Evolutionary conservation across 176 grass and related monocot genomes (phyloP).

Genomic region (Avena sativa): DNA sequence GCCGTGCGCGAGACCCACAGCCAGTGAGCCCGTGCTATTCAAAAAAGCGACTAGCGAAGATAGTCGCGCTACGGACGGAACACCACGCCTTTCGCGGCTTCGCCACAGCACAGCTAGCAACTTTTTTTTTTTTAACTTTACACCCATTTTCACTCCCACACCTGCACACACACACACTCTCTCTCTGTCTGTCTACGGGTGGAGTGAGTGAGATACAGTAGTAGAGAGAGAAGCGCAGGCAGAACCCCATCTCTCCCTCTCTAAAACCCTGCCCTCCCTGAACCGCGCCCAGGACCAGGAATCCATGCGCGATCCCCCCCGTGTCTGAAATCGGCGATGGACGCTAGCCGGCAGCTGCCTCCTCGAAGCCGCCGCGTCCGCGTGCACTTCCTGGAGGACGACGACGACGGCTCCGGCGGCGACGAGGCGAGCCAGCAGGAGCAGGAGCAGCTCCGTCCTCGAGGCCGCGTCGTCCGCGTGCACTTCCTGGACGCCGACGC

Average conservation of each 20-base stretch:
- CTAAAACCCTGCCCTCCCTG: conserved; percentile 56
- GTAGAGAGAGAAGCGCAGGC: not conserved
- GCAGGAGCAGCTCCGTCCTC: not conserved
- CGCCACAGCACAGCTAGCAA: no score
- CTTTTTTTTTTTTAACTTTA: not conserved
- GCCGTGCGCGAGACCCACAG: accelerated
- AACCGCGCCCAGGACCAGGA: conserved; percentile 21
- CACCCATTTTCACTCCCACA: not conserved
- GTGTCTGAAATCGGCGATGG: no score
- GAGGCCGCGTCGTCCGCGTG: conserved; percentile 46
- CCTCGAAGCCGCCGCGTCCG: no score
- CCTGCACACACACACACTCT: not conserved
- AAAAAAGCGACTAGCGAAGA: no score
- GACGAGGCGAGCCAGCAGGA: not conserved
- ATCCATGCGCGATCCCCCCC: no score
- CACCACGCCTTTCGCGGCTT: no score
- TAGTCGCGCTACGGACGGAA: no score
- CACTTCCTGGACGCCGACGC: conserved; percentile 58
- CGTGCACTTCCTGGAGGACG: no score
- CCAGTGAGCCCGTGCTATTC: not conserved
- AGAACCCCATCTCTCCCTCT: not conserved
- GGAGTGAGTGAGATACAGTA: not conserved
- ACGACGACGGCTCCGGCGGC: no score
- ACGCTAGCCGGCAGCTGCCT: no score
- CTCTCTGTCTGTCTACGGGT: not conserved